Percentiles rank a stretch among this genome's conserved stretches.
Evolutionary conservation across 225 moss, liverwort and hornwort genomes (phyloP).

Genomic region (Asterella californica): DNA sequence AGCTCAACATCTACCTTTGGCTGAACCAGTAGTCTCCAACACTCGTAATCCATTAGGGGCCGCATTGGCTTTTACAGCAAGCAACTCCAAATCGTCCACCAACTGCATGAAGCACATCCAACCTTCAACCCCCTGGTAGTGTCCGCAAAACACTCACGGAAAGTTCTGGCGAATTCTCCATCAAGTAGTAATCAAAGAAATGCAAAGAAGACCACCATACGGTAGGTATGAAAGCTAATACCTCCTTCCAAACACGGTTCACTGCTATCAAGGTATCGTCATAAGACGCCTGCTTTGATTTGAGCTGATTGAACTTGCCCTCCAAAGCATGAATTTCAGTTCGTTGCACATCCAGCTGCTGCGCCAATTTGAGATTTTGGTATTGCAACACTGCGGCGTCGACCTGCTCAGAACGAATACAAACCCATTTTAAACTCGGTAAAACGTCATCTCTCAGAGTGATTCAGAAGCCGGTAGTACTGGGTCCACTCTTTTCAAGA

Average conservation of each 20-base stretch:
- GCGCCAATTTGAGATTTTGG: conserved; percentile 86
- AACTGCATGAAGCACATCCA: conserved; percentile 47
- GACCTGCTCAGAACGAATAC: conserved; percentile 50
- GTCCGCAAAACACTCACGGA: neutral
- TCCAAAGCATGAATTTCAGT: conserved; percentile 78
- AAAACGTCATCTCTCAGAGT: neutral
- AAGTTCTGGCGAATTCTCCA: neutral
- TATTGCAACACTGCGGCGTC: conserved; percentile 86
- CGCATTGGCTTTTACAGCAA: conserved; percentile 74
- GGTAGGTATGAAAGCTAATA: conserved; percentile 13
- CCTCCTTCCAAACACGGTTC: conserved; percentile 84
- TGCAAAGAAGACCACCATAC: neutral
- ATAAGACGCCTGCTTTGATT: conserved; percentile 77
- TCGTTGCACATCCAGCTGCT: conserved; percentile 90
- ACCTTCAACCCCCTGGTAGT: neutral
- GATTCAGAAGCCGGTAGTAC: neutral
- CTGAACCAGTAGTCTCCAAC: conserved; percentile 51
- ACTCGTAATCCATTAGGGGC: conserved; percentile 66
- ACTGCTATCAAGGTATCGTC: conserved; percentile 84
- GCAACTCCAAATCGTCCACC: conserved; percentile 90
- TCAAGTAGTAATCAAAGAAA: neutral
- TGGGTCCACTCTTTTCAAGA: neutral
- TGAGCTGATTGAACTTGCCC: conserved; percentile 65
- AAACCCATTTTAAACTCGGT: neutral
- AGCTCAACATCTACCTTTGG: conserved; percentile 47